phyloP scores from a whole-genome alignment of 306 rosid genomes.

The Cucurbita maxima region DNA sequence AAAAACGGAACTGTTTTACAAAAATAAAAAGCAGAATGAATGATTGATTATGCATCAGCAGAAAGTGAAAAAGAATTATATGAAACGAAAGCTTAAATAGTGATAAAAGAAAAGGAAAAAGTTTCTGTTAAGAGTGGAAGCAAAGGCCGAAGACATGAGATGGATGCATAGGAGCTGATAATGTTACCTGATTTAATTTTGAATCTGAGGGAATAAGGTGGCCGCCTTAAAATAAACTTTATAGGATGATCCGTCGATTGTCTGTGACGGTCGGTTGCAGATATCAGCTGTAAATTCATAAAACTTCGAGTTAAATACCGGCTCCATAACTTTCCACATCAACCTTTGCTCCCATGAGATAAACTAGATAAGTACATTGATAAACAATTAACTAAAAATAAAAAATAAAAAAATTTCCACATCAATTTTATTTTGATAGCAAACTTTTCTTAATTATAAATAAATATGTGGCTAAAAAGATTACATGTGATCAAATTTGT shows the following conservation, averaged over 20 bases:
- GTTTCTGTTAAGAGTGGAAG: background rate
- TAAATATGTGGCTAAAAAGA: background rate
- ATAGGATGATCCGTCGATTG: constrained; percentile 91
- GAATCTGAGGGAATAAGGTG: constrained; percentile 60
- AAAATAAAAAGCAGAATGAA: too few relatives aligned
- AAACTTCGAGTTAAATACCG: background rate
- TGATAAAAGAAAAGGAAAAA: too few relatives aligned
- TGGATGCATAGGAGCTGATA: background rate
- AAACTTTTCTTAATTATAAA: background rate
- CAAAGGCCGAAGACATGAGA: background rate
- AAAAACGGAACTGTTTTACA: too few relatives aligned
- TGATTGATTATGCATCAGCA: too few relatives aligned
- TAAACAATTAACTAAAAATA: background rate
- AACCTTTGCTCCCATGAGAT: background rate
- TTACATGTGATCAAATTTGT: background rate
- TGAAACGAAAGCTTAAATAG: too few relatives aligned
- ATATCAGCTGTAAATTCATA: constrained; percentile 50
- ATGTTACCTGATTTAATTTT: constrained; percentile 79
- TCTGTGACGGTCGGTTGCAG: constrained; percentile 79
- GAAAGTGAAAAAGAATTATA: too few relatives aligned
- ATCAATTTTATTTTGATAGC: background rate
- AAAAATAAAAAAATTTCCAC: background rate
- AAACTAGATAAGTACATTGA: too few relatives aligned
- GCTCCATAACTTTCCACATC: background rate
- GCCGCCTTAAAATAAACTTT: constrained; percentile 80